Base-by-base conservation (phyloP, 2,329 filamentous ascomycete genomes). In the Penicillium sp. region DNA sequence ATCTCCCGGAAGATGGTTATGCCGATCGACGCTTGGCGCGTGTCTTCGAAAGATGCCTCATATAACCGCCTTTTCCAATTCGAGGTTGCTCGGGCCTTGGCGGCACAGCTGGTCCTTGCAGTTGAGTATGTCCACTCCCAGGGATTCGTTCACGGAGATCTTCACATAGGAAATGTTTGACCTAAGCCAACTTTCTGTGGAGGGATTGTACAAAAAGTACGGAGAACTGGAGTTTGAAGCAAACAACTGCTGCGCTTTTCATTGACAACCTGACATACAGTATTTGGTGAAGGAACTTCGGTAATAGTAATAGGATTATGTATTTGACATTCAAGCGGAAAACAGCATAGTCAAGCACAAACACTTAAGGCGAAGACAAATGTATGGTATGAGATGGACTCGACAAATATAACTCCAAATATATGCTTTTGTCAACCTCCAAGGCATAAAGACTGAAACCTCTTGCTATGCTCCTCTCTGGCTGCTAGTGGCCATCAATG, bases 401-500 rank as follows among this genome's bases (percentile, higher is more conserved):
- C 23, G 23, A 23, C 35, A 47, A 42, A 16, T 10, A 55, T 36
- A 47, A 53, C 32, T 54, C 49, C 40, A 45, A 38, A 46, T 32
- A 19, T 14, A 55, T 51, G 39, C 32, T 47, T 42, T 18, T n/a
- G 16, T 16, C 36, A 5, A 18, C 16, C 36, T 27, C 39, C 1
- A 46, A 13, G 10, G n/a, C 23, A 45, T 30, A 29, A 47, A 43
- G 27, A 6, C 4, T 6, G n/a, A 14, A 5, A 7, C 16, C n/a
- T 3, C 34, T 38, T 9, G 16, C 74, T 68, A 83, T 52, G 83
- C 83, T 27, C 81, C 82, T 66, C 83, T 74, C 60, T 83, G 75
- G 40, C 79, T 83, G 63, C 82, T 85, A 27, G 84, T 87, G 56
- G 83, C 85, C 84, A 87, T 87, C 55, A 87, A 67, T 9, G 84